Evolutionary conservation across 345 rosid genomes (phyloP), one percentile per base, ranked within the genome.

Genomic region (Eucalyptus polyanthemos): DNA sequence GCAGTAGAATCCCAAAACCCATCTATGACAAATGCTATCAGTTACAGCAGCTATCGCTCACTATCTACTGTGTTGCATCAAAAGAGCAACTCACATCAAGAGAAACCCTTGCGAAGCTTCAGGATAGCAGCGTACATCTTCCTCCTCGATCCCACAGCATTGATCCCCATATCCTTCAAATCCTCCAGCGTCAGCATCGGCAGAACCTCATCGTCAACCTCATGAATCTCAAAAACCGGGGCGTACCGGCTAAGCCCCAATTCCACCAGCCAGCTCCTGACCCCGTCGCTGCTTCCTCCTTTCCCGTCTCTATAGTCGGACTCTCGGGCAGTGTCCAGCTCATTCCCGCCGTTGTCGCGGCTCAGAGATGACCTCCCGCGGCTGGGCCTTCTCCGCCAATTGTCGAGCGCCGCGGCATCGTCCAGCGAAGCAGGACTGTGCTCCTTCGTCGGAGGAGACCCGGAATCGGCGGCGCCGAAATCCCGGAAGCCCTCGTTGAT

Each of bases 121-220:
- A 93, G 95, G 90, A 95, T 95, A 3, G 96, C 97, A 9, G 94
- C 76, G 67, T 92, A 94, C 93, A 95, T 88, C 93, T 95, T 95
- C 90, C 97, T 92, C 89, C 97, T 93, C 24, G 97, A 95, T 44
- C 97, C 97, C 88, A 95, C 97, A 3, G 97, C 97, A 88, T 90
- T 95, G 85, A 95, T 94, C 44, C 97, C 97, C 97, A 95, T 95
- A 89, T 95, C 97, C 92, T 95, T 95, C 93, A 95, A 93, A 91
- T 95, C 97, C 93, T 95, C 97, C 88, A 95, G 85, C 25, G 97
- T 95, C 92, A 95, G 90, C 95, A 95, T 93, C 24, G 97, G 96
- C 94, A 95, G 89, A 24, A 95, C 94, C 88, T 95, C 97, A 80
- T 94, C 95, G 47, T 95, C 97, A 62, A 95, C 97, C 90, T 95